phyloP scores from a whole-genome alignment of 192 early-diverging fungal genomes.

The Hyaloraphidium curvatum region DNA sequence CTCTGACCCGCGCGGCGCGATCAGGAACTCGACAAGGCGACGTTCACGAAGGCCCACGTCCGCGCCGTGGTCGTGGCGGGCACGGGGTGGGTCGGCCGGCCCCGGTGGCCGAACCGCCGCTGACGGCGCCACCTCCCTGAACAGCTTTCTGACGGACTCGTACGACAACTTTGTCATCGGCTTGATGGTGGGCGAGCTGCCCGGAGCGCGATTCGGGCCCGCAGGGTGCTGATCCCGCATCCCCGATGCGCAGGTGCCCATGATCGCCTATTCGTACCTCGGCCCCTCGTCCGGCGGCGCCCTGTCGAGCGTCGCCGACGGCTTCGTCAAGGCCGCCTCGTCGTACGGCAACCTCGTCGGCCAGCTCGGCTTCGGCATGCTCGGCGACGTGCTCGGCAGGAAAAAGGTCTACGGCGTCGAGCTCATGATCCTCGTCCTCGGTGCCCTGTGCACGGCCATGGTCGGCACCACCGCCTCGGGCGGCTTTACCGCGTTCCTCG shows the following conservation, averaged over 20 bases:
- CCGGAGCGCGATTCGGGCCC: neutral
- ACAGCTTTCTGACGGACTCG: neutral
- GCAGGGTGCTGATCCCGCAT: neutral
- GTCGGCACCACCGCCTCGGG: slow-evolving; percentile 29
- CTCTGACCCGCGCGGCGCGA: too few species aligned
- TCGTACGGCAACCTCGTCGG: slow-evolving; percentile 81
- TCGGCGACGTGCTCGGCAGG: slow-evolving; percentile 77
- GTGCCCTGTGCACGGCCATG: slow-evolving; percentile 62
- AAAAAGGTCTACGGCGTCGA: slow-evolving; percentile 76
- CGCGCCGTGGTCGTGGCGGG: slow-evolving; percentile 4
- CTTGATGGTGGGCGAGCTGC: neutral
- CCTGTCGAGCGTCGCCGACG: slow-evolving; percentile 51
- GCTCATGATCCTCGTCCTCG: slow-evolving; percentile 76
- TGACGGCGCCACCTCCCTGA: neutral
- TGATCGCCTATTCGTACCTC: slow-evolving; percentile 29
- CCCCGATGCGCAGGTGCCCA: neutral
- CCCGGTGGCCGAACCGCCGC: neutral
- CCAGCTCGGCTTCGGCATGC: slow-evolving; percentile 70
- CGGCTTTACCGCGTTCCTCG: slow-evolving; percentile 34
- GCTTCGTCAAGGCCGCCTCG: slow-evolving; percentile 68
- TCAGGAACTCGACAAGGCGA: too few species aligned
- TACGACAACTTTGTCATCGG: slow-evolving; percentile 5
- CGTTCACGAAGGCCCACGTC: slow-evolving; percentile 4
- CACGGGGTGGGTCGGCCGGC: slow-evolving; percentile 4
- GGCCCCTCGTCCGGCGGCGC: slow-evolving; percentile 15